Evolutionary conservation across 495 filamentous ascomycete species (phyloP), one percentile per base, ranked within the genome.

Genomic region (Talaromyces stipitatus): DNA sequence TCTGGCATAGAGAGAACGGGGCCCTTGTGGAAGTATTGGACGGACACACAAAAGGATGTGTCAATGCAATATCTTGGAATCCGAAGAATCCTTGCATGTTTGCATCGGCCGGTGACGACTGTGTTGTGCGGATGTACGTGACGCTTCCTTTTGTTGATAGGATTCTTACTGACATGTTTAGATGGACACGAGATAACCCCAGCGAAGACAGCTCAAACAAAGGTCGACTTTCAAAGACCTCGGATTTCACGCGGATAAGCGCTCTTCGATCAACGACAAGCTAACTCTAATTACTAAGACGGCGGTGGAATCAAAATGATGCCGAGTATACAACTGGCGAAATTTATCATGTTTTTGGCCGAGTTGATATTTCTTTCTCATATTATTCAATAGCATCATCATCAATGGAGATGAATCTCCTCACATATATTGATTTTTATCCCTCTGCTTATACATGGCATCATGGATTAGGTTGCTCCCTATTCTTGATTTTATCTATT

Each of bases 31-130:
- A 90, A 62, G 84, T 78, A 29, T 73, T 96, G 16, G 81, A 86
- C 12, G 92, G 85, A 0, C 92, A 97, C 61, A 69, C 67, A 0
- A 76, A 81, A 7, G 86, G 90, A 10, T 87, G 82, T 54, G 92
- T 95, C 54, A 98, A 96, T 70, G 80, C 90, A n/a, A 88, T 95
- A 30, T 80, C 88, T 6, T 98, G 94, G 94, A 95, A 92, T 62
- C 91, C 92, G 1, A 75, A 72, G 2, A 79, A 96, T 66, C 85
- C 90, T 3, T 80, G 81, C 58, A 86, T 96, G 79, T 95, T 96
- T 69, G 94, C 91, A 7, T 89, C 90, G 10, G 91, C 89, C 58
- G 92, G 94, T 3, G 94, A 98, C 67, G 94, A 98, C 64, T 72
- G 75, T 41, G 84, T 82, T 64, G 85, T 97, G 54, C 85, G 88